phyloP scores from a whole-genome alignment of 2,329 filamentous ascomycete species.

The Didymella pinodella region DNA sequence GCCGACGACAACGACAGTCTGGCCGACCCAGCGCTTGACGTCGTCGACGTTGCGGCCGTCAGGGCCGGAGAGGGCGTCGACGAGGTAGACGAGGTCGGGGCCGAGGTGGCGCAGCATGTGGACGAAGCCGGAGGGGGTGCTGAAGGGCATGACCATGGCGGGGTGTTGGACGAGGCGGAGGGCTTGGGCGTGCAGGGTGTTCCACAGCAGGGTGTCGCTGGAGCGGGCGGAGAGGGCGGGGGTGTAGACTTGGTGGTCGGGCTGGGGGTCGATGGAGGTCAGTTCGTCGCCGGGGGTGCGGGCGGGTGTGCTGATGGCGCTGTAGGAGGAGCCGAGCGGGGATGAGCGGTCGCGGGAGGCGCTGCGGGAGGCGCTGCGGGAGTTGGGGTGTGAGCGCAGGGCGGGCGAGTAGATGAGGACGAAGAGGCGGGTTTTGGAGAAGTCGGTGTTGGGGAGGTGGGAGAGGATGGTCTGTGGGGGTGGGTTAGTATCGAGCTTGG shows the following conservation, averaged over 20 bases:
- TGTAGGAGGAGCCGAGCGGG: constrained; percentile 82
- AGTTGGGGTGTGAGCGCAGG: constrained; percentile 68
- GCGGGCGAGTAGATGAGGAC: constrained; percentile 88
- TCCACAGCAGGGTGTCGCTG: constrained; percentile 67
- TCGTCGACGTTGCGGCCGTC: constrained; percentile 77
- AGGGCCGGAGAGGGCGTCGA: constrained; percentile 80
- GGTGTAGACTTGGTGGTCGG: constrained; percentile 51
- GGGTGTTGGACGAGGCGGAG: constrained; percentile 81
- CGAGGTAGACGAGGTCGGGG: constrained; percentile 86
- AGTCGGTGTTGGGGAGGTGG: constrained; percentile 81
- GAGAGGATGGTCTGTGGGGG: constrained; percentile 71
- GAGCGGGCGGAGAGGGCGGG: constrained; percentile 46
- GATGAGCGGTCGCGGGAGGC: constrained; percentile 53
- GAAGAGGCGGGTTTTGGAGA: constrained; percentile 77
- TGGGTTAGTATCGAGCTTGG: constrained; percentile 16
- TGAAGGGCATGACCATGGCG: constrained; percentile 88
- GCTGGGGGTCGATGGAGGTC: constrained; percentile 53
- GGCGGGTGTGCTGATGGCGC: constrained; percentile 77
- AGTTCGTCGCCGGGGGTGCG: constrained; percentile 71
- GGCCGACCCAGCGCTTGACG: constrained; percentile 66
- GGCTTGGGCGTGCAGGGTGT: constrained; percentile 81
- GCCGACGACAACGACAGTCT: constrained; percentile 67
- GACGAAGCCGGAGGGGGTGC: constrained; percentile 79
- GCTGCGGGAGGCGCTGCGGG: constrained; percentile 28
- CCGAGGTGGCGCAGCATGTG: constrained; percentile 87